Percentiles rank a stretch among this genome's conserved stretches.
These are phyloP conservation scores for Pseudogymnoascus sp. DNA, from an alignment of 2,329 filamentous ascomycete genomes.

Conservation along the genomic window DNA sequence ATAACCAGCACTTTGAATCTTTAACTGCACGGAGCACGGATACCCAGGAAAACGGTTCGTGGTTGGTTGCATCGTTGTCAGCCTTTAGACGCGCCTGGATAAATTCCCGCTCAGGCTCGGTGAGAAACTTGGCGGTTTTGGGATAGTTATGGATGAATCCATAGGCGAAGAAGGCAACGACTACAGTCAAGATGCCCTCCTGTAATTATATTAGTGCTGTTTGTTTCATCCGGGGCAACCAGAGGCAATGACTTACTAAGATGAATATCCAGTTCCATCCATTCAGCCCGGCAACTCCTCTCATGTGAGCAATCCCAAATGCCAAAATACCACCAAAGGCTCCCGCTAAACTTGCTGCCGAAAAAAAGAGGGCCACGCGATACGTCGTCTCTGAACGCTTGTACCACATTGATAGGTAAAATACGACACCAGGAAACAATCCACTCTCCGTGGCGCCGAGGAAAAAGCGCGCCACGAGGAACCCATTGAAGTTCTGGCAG, in stretches of 20 bases:
- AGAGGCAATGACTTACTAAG: neutral
- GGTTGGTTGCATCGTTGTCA: slow-evolving; percentile 60
- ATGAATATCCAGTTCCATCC: slow-evolving; percentile 55
- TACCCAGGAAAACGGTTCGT: slow-evolving; percentile 60
- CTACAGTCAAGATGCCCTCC: slow-evolving; percentile 47
- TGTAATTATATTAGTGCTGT: slow-evolving; percentile 16
- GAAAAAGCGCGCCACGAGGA: slow-evolving; percentile 46
- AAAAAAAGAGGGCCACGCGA: slow-evolving; percentile 48
- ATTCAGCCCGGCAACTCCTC: slow-evolving; percentile 41
- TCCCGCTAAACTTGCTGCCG: slow-evolving; percentile 44
- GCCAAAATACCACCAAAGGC: slow-evolving; percentile 49
- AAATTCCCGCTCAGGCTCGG: slow-evolving; percentile 33
- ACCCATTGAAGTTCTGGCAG: slow-evolving; percentile 41
- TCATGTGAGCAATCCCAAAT: slow-evolving; percentile 47
- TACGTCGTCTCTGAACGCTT: slow-evolving; percentile 46
- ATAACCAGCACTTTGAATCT: slow-evolving; percentile 65
- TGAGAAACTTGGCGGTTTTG: slow-evolving; percentile 47
- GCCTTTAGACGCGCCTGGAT: slow-evolving; percentile 50
- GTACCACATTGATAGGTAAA: slow-evolving; percentile 67
- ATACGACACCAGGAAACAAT: slow-evolving; percentile 68
- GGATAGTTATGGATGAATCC: slow-evolving; percentile 61
- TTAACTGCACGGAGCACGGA: slow-evolving; percentile 54
- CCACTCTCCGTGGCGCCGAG: slow-evolving; percentile 50
- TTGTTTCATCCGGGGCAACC: neutral
- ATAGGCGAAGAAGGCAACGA: slow-evolving; percentile 42